Conservation (phyloP, 495 filamentous ascomycete species). For the Physcia stellaris region DNA sequence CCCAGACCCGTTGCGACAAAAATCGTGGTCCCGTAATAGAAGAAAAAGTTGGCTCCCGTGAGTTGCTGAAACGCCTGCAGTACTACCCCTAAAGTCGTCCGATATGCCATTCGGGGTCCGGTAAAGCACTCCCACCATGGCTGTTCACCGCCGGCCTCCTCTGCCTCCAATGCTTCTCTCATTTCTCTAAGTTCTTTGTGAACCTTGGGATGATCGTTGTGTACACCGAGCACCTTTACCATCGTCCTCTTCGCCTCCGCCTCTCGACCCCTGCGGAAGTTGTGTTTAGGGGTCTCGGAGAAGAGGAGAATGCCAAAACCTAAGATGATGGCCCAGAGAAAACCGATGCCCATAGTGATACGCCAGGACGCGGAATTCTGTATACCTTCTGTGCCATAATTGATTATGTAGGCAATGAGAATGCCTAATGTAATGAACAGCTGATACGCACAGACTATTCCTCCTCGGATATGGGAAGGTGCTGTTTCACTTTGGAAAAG, state of each 20-base stretch:
- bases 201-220: slow-evolving; percentile 46
- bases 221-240: slow-evolving; percentile 55
- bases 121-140: slow-evolving; percentile 55
- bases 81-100: slow-evolving; percentile 52
- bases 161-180: slow-evolving; percentile 46
- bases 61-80: slow-evolving; percentile 62
- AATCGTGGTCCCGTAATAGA: slow-evolving; percentile 66
- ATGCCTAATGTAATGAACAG: slow-evolving; percentile 81
- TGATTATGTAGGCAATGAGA: slow-evolving; percentile 69
- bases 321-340: slow-evolving; percentile 63
- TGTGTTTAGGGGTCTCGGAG: slow-evolving; percentile 58
- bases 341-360: slow-evolving; percentile 68
- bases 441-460: slow-evolving; percentile 62
- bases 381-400: slow-evolving; percentile 53
- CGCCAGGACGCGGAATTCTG: slow-evolving; percentile 53
- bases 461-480: slow-evolving; percentile 50
- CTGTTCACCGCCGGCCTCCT: slow-evolving; percentile 38
- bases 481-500: slow-evolving; percentile 63
- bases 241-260: slow-evolving; percentile 59
- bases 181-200: slow-evolving; percentile 54
- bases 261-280: slow-evolving; percentile 48
- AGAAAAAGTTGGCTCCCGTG: slow-evolving; percentile 62
- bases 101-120: slow-evolving; percentile 59
- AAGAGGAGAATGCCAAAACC: slow-evolving; percentile 55
- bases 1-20: slow-evolving; percentile 54